A percentile compares a stretch with the other conserved stretches of the same genome.
phyloP scores from a whole-genome alignment of 768 basidiomycete genomes.

The Gloeostereum incarnatum region DNA sequence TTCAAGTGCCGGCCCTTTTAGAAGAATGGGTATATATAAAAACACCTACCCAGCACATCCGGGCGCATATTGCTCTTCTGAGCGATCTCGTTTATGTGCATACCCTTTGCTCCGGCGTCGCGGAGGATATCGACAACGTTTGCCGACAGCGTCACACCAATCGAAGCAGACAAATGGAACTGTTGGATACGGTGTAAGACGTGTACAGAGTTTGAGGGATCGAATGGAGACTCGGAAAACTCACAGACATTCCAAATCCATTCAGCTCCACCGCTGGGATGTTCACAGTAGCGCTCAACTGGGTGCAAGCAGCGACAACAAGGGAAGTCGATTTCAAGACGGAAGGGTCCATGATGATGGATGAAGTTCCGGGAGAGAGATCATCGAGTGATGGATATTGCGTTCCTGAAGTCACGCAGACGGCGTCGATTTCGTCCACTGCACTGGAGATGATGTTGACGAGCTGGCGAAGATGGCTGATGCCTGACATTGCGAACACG shows the following conservation, averaged over 20 bases:
- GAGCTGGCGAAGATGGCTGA: no score
- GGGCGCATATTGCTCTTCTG: constrained; percentile 32
- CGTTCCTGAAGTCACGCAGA: no score
- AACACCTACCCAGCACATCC: constrained; percentile 54
- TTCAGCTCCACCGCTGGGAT: constrained; percentile 62
- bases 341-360: no score
- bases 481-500: no score
- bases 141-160: constrained; percentile 64
- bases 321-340: no score
- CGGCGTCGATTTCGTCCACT: no score
- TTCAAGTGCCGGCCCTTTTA: no score
- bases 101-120: constrained; percentile 44
- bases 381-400: no score
- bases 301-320: constrained; percentile 64
- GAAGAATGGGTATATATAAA: no score
- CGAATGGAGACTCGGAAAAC: constrained; percentile 15
- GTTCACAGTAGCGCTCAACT: constrained; percentile 57
- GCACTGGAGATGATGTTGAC: no score
- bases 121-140: constrained; percentile 64
- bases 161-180: constrained; percentile 70
- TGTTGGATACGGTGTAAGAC: no score
- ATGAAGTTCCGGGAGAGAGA: no score
- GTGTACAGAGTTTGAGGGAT: neutral
- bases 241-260: constrained; percentile 62
- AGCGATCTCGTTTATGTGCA: constrained; percentile 40